Evolutionary conservation across 2,329 filamentous ascomycete species (phyloP).

Genomic region (Monosporascus sp.): DNA sequence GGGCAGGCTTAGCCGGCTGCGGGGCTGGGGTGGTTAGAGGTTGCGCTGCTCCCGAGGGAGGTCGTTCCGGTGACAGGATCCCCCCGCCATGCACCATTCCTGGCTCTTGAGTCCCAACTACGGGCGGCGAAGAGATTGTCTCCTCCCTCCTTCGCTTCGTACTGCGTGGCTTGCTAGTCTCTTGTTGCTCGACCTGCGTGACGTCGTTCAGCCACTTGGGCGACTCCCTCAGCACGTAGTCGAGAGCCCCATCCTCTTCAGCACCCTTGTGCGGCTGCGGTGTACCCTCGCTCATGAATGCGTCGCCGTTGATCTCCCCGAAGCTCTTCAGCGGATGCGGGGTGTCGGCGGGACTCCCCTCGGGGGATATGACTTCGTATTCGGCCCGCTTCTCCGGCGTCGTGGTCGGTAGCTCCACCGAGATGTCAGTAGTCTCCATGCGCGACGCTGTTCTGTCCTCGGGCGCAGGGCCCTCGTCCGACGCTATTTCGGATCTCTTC

Average conservation of each 20-base stretch:
- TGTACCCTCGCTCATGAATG: neutral
- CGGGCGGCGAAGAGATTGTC: neutral
- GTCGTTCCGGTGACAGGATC: neutral
- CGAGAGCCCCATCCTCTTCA: conserved; percentile 10
- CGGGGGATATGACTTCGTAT: conserved; percentile 1
- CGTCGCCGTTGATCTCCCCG: conserved; percentile 11
- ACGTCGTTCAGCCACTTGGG: conserved; percentile 13
- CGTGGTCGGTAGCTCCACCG: conserved; percentile 11
- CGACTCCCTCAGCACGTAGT: conserved; percentile 16
- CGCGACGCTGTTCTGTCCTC: neutral
- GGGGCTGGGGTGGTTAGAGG: neutral
- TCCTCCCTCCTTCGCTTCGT: neutral
- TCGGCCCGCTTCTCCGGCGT: conserved; percentile 5
- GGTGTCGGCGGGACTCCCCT: neutral
- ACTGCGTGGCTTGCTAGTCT: neutral
- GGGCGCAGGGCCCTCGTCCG: neutral
- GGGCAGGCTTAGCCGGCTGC: neutral
- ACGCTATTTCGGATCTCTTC: neutral
- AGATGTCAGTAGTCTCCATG: conserved; percentile 2
- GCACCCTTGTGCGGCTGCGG: conserved; percentile 5
- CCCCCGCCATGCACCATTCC: neutral
- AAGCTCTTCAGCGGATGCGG: conserved; percentile 8
- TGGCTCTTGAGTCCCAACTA: neutral
- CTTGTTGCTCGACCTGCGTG: conserved; percentile 3
- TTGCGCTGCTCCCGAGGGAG: neutral